Percentiles rank a stretch among this genome's conserved stretches.
Conservation (phyloP, 345 rosid genomes). For the Cardamine chenopodiifolia region DNA sequence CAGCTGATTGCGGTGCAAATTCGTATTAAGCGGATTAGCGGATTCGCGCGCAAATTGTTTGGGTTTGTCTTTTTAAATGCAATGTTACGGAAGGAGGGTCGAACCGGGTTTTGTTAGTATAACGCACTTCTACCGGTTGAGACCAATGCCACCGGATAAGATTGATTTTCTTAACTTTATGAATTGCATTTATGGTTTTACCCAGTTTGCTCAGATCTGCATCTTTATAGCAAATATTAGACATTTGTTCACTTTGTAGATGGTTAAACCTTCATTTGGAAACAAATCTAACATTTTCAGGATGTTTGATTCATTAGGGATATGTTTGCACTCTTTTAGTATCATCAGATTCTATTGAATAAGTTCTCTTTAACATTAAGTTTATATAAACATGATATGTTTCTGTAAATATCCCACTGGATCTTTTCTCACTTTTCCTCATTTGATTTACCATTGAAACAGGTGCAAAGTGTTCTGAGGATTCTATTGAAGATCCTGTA, state of each 20-base stretch:
- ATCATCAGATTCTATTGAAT: neutral
- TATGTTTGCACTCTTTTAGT: neutral
- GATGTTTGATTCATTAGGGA: neutral
- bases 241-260: neutral
- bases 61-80: neutral
- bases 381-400: neutral
- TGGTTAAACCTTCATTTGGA: slow-evolving; percentile 4
- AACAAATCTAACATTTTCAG: slow-evolving; percentile 15
- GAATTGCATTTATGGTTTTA: slow-evolving; percentile 26
- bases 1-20: neutral
- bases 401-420: slow-evolving; percentile 13
- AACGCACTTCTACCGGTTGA: neutral
- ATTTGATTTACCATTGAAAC: slow-evolving; percentile 1
- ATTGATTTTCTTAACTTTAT: neutral
- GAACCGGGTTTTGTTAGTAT: slow-evolving; percentile 23
- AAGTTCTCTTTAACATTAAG: neutral
- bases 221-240: slow-evolving; percentile 9
- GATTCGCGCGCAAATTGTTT: neutral
- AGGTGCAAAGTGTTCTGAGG: slow-evolving; percentile 30
- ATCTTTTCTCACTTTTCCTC: slow-evolving; percentile 7
- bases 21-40: neutral
- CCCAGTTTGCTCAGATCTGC: slow-evolving; percentile 17
- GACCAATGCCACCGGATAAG: slow-evolving; percentile 6
- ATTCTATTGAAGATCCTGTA: slow-evolving; percentile 24
- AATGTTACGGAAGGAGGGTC: neutral